phyloP scores from a whole-genome alignment of 148 eudicot genomes.

The Rhododendron griersonianum region DNA sequence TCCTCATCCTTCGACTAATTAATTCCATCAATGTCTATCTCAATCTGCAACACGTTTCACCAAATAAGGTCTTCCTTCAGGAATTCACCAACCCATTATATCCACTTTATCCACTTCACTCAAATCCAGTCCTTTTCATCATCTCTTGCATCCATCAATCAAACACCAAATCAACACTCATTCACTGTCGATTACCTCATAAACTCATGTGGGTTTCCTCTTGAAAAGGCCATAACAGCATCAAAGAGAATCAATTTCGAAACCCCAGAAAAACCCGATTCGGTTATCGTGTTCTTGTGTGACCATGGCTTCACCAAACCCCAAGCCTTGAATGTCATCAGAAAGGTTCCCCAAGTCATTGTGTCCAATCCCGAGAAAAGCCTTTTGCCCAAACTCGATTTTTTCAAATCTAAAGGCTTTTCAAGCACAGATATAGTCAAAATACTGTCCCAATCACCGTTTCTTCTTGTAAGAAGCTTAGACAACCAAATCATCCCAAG shows the following conservation, averaged over 20 bases:
- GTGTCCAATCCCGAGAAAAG: background rate
- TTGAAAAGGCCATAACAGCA: background rate
- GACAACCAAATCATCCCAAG: slow-evolving; percentile 1
- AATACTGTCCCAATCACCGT: background rate
- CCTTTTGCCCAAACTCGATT: slow-evolving; percentile 15
- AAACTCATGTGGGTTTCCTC: slow-evolving; percentile 3
- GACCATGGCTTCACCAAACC: slow-evolving; percentile 8
- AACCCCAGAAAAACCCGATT: background rate
- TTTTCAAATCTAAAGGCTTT: slow-evolving; percentile 7
- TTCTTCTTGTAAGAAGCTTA: background rate
- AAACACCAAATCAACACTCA: background rate
- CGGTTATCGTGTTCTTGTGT: background rate
- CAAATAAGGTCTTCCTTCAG: too few relatives aligned
- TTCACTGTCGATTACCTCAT: background rate
- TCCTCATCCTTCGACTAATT: too few relatives aligned
- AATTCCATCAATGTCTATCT: too few relatives aligned
- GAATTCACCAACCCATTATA: too few relatives aligned
- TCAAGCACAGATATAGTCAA: background rate
- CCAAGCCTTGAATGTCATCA: slow-evolving; percentile 1
- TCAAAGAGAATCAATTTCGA: background rate
- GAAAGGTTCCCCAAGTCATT: background rate
- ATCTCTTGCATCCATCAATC: background rate
- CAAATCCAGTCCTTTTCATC: background rate
- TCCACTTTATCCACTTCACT: too few relatives aligned
- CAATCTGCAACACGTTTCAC: too few relatives aligned